Percentiles rank a stretch among this genome's conserved stretches.
Conservation (phyloP, 106 monocot genomes). For the Vanilla planifolia region DNA sequence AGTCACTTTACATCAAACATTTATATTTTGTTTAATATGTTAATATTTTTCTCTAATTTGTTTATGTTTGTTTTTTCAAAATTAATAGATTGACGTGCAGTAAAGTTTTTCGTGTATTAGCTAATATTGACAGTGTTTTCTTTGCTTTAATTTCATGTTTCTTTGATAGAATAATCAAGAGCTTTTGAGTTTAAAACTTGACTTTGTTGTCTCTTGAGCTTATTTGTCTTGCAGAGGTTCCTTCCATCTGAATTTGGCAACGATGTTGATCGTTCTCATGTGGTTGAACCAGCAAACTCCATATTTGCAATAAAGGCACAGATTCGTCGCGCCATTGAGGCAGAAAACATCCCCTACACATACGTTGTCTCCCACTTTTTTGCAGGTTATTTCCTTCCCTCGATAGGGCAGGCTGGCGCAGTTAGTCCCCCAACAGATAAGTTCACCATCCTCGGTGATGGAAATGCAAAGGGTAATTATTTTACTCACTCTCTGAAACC, state of each 20-base stretch:
- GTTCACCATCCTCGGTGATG: slow-evolving; percentile 43
- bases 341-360: slow-evolving; percentile 41
- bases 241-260: slow-evolving; percentile 32
- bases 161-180: too few species aligned
- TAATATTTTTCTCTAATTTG: too few species aligned
- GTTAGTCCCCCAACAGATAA: slow-evolving; percentile 28
- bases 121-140: too few species aligned
- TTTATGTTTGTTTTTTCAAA: too few species aligned
- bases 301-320: background rate
- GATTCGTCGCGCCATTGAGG: slow-evolving; percentile 14
- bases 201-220: too few species aligned
- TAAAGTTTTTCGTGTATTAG: too few species aligned
- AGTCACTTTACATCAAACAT: too few species aligned
- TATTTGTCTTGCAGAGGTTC: slow-evolving; percentile 30
- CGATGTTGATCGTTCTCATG: slow-evolving; percentile 10
- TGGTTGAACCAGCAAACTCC: slow-evolving; percentile 11
- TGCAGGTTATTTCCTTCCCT: slow-evolving; percentile 35
- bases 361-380: slow-evolving; percentile 26
- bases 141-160: too few species aligned
- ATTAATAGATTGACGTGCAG: too few species aligned
- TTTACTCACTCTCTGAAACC: background rate
- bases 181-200: too few species aligned
- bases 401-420: slow-evolving; percentile 15
- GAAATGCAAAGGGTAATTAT: slow-evolving; percentile 34
- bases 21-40: too few species aligned